phyloP scores from a whole-genome alignment of 1,284 basidiomycete genomes.

The Amylostereum chailletii region DNA sequence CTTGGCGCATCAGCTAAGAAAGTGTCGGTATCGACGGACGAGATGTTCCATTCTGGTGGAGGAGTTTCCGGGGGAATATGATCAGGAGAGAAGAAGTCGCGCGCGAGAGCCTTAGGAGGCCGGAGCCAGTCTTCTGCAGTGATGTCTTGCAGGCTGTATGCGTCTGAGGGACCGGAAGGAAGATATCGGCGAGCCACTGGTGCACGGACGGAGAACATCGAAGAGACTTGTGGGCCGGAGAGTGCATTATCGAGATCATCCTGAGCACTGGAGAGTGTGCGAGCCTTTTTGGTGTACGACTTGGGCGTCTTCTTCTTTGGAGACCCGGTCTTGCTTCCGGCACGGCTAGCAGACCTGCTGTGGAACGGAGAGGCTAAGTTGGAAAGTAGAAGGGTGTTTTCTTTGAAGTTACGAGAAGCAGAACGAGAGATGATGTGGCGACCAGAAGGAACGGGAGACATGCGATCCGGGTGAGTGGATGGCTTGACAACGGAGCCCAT shows the following conservation, averaged over 20 bases:
- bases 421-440: conserved; percentile 36
- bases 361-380: conserved; percentile 28
- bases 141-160: conserved; percentile 14
- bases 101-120: conserved; percentile 19
- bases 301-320: conserved; percentile 21
- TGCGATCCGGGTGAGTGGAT: conserved; percentile 17
- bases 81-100: conserved; percentile 10
- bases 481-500: conserved; percentile 10
- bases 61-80: conserved; percentile 15
- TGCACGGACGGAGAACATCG: background rate
- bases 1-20: conserved; percentile 23
- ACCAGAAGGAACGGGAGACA: conserved; percentile 34
- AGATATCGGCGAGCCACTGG: conserved; percentile 15
- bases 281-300: conserved; percentile 20
- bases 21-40: conserved; percentile 9
- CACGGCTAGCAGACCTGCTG: conserved; percentile 21
- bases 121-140: conserved; percentile 21
- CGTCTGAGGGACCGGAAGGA: conserved; percentile 2
- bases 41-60: conserved; percentile 13
- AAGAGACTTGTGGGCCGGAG: background rate
- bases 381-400: conserved; percentile 24
- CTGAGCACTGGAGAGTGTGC: conserved; percentile 22
- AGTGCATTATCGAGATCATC: background rate
- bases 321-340: conserved; percentile 32
- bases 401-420: conserved; percentile 37